These are phyloP conservation scores for Colletotrichum sp. DNA, from an alignment of 2,329 filamentous ascomycete species.

Conservation along the genomic window DNA sequence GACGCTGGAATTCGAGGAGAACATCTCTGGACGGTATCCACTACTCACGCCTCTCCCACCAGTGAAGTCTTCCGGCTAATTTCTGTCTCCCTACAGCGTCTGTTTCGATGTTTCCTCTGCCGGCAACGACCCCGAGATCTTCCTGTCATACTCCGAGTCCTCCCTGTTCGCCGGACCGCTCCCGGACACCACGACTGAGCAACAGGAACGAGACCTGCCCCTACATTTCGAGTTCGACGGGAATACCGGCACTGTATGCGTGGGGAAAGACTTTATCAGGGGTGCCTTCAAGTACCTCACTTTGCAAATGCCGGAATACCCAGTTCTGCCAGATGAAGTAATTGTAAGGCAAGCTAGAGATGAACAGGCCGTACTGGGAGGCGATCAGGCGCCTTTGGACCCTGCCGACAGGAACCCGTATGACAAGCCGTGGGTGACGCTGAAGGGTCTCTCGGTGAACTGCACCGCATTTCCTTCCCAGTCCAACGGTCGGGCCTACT, in stretches of 20 bases:
- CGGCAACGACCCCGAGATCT: conserved; percentile 30
- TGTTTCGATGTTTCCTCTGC: conserved; percentile 35
- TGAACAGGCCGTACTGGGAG: conserved; percentile 29
- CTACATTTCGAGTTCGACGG: conserved; percentile 31
- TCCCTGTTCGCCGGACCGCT: conserved; percentile 23
- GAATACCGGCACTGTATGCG: conserved; percentile 34
- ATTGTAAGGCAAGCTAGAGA: background rate
- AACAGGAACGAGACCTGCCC: conserved; percentile 23
- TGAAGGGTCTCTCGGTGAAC: conserved; percentile 40
- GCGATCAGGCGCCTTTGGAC: background rate
- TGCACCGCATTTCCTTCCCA: conserved; percentile 44
- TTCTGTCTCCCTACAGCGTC: conserved; percentile 26
- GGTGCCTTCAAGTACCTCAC: conserved; percentile 52
- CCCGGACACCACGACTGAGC: conserved; percentile 28
- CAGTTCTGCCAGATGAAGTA: conserved; percentile 24
- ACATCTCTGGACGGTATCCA: conserved; percentile 41
- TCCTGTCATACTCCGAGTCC: conserved; percentile 27
- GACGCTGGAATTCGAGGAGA: conserved; percentile 44
- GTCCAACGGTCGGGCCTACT: conserved; percentile 52
- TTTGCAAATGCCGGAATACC: conserved; percentile 41
- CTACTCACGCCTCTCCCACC: background rate
- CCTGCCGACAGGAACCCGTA: conserved; percentile 14
- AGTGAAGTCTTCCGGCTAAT: background rate
- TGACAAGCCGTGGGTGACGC: conserved; percentile 31
- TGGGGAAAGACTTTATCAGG: conserved; percentile 33